phyloP scores from a whole-genome alignment of 192 early-diverging fungal species.

The Mortierella alpina region DNA sequence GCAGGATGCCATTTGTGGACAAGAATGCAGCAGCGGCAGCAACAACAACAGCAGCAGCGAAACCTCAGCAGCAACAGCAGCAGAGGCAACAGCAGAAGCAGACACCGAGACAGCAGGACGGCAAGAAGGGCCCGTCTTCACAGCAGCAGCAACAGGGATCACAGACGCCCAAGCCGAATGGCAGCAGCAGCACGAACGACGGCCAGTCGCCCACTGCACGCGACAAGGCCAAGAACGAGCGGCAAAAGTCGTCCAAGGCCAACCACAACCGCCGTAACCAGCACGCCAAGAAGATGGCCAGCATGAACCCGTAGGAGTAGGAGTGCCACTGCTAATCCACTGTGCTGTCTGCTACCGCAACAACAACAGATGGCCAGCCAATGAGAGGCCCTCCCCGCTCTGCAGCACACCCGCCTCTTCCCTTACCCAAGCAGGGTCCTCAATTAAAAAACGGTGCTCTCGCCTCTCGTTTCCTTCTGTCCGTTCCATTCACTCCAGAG shows the following conservation, averaged over 20 bases:
- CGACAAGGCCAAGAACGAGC: constrained; percentile 61
- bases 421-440: no score
- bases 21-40: constrained; percentile 20
- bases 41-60: constrained; percentile 12
- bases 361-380: no score
- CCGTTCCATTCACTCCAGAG: background rate
- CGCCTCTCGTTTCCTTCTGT: background rate
- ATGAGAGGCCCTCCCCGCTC: no score
- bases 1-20: constrained; percentile 35
- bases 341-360: background rate
- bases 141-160: background rate
- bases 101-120: background rate
- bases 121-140: background rate
- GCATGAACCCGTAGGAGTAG: constrained; percentile 41
- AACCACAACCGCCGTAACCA: constrained; percentile 83
- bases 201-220: constrained; percentile 19
- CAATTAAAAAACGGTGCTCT: background rate
- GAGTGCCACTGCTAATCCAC: no score
- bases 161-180: background rate
- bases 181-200: constrained; percentile 14
- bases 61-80: background rate
- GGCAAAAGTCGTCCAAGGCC: constrained; percentile 72
- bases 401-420: no score
- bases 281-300: constrained; percentile 76
- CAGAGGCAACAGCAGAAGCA: background rate